Conservation (phyloP, 1,284 basidiomycete genomes). For the Coriolopsis trogii region DNA sequence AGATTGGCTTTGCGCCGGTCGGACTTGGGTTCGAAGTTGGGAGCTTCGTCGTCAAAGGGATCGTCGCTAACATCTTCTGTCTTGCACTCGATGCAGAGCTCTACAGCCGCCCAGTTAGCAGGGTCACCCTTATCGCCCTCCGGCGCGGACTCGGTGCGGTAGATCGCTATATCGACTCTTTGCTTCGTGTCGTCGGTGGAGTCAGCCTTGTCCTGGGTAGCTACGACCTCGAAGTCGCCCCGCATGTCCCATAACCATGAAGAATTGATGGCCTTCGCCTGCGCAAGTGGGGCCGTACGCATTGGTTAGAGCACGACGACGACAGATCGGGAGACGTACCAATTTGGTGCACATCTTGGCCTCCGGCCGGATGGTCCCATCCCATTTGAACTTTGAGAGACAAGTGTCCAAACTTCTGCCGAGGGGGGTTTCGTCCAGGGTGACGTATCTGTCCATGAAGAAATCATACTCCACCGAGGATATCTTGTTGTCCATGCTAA, state of each 20-base stretch:
- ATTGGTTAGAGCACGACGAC: no score
- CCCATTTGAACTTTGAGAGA: not conserved
- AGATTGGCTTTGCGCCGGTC: not conserved
- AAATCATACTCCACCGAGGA: not conserved
- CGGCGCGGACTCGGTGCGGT: not conserved
- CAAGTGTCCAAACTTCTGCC: not conserved
- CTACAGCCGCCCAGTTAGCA: slow-evolving; percentile 5
- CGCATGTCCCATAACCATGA: no score
- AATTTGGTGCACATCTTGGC: not conserved
- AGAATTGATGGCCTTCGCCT: not conserved
- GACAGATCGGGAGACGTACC: not conserved
- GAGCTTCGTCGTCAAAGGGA: slow-evolving; percentile 11
- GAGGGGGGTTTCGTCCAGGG: not conserved
- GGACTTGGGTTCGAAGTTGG: not conserved
- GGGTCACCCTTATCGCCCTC: not conserved
- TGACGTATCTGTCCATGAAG: not conserved
- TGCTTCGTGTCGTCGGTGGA: not conserved
- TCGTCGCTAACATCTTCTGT: not conserved
- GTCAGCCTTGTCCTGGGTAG: not conserved
- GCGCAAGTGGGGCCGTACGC: no score
- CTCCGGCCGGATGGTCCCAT: not conserved
- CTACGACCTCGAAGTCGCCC: not conserved
- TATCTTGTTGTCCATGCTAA: slow-evolving; percentile 1
- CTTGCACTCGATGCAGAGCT: slow-evolving; percentile 13
- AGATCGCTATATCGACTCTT: not conserved